These are phyloP conservation scores for Beauveria sp. DNA, from an alignment of 2,329 filamentous ascomycete species.

Conservation along the genomic window DNA sequence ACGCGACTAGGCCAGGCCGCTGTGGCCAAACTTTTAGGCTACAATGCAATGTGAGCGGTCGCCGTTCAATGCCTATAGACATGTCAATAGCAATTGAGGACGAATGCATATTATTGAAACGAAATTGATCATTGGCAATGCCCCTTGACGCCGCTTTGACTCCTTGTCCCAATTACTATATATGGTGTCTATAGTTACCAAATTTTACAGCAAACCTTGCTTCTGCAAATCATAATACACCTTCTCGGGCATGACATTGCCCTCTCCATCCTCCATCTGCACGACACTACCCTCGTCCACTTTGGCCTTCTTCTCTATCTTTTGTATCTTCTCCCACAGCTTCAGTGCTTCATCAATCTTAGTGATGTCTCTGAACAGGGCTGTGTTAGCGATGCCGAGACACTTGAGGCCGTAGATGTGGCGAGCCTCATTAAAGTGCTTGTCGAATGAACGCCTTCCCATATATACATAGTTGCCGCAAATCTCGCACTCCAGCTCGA, in stretches of 20 bases:
- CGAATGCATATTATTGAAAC: neutral
- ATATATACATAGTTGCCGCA: constrained; percentile 99
- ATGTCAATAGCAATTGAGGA: too few species aligned
- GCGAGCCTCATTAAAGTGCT: constrained; percentile 91
- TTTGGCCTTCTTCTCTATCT: constrained; percentile 71
- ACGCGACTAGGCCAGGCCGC: neutral
- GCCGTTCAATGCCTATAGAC: neutral
- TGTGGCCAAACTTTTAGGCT: too few species aligned
- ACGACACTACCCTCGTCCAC: constrained; percentile 76
- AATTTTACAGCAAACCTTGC: constrained; percentile 66
- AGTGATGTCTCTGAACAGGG: constrained; percentile 88
- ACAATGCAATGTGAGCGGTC: too few species aligned
- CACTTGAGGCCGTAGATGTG: constrained; percentile 94
- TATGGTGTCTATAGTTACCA: constrained; percentile 5
- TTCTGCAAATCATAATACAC: constrained; percentile 94
- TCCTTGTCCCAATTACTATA: constrained; percentile 2
- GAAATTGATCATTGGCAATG: neutral
- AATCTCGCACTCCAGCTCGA: constrained; percentile 92
- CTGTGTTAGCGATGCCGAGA: constrained; percentile 84
- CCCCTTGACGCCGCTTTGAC: constrained; percentile 3
- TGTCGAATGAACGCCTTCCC: constrained; percentile 91
- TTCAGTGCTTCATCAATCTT: constrained; percentile 81
- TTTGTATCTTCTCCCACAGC: constrained; percentile 89
- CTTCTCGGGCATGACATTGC: constrained; percentile 98
- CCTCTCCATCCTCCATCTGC: constrained; percentile 96